phyloP scores from a whole-genome alignment of 352 stramenopile species.

The Pythium utonaiense region DNA sequence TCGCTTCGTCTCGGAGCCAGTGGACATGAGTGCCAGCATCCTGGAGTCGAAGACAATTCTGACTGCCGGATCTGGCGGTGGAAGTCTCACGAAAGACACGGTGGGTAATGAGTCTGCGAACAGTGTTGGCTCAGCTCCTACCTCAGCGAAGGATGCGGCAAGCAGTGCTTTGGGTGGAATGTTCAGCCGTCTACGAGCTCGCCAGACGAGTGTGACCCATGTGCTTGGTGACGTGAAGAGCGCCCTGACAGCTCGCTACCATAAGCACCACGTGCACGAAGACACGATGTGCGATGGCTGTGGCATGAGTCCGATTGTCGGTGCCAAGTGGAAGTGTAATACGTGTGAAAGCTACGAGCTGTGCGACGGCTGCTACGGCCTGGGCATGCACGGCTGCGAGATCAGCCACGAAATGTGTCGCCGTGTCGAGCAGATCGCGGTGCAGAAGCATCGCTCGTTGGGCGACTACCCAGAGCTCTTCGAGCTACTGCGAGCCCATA shows the following conservation, averaged over 20 bases:
- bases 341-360: conserved; percentile 67
- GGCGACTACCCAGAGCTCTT: conserved; percentile 64
- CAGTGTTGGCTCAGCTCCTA: conserved; percentile 15
- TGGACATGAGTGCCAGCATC: conserved; percentile 55
- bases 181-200: conserved; percentile 41
- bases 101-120: background rate
- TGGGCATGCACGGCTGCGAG: conserved; percentile 67
- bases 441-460: conserved; percentile 47
- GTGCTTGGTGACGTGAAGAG: conserved; percentile 66
- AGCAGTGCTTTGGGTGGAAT: conserved; percentile 31
- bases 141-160: conserved; percentile 15
- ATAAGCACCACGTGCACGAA: conserved; percentile 72
- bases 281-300: conserved; percentile 79
- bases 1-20: conserved; percentile 52
- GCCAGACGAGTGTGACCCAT: conserved; percentile 38
- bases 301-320: conserved; percentile 72
- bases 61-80: background rate
- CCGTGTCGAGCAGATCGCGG: conserved; percentile 51
- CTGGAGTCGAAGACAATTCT: conserved; percentile 60
- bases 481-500: conserved; percentile 61
- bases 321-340: conserved; percentile 72
- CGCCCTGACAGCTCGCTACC: conserved; percentile 38
- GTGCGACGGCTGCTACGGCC: conserved; percentile 64
- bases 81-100: background rate
- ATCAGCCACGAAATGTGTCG: conserved; percentile 67